These are phyloP conservation scores for Triangularia verruculosa DNA, from an alignment of 2,329 filamentous ascomycete genomes.

Conservation along the genomic window DNA sequence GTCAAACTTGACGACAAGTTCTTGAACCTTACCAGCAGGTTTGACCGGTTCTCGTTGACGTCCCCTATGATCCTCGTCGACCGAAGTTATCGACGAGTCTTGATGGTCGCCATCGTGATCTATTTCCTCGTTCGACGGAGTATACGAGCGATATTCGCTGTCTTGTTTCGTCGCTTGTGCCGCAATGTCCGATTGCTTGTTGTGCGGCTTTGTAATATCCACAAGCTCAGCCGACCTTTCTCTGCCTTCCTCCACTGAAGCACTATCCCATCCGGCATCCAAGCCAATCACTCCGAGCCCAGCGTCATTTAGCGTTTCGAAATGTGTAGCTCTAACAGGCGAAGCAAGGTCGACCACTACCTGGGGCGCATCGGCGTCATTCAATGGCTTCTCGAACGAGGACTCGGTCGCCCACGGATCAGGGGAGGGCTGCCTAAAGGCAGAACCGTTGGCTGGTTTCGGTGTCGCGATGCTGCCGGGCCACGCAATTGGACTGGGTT, in stretches of 20 bases:
- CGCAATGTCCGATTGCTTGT: neutral
- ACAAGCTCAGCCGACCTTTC: neutral
- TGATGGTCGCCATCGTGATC: conserved; percentile 34
- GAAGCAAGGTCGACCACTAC: conserved; percentile 22
- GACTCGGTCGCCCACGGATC: conserved; percentile 43
- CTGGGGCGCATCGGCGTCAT: conserved; percentile 24
- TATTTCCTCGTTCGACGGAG: conserved; percentile 31
- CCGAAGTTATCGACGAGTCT: conserved; percentile 45
- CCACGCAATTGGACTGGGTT: conserved; percentile 40
- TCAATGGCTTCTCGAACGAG: conserved; percentile 27
- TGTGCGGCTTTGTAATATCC: neutral
- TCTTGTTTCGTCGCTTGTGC: conserved; percentile 8
- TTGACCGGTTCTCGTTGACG: conserved; percentile 31
- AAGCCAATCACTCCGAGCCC: neutral
- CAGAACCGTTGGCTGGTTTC: conserved; percentile 28
- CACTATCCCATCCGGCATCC: conserved; percentile 7
- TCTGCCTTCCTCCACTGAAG: neutral
- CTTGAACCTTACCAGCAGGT: conserved; percentile 46
- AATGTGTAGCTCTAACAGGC: neutral
- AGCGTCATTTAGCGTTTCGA: neutral
- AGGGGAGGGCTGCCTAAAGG: conserved; percentile 36
- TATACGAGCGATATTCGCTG: conserved; percentile 23
- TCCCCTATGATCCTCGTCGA: conserved; percentile 40
- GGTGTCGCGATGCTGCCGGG: conserved; percentile 38
- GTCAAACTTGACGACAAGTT: conserved; percentile 51